Evolutionary conservation across 2,329 filamentous ascomycete genomes (phyloP), one percentile per base, ranked within the genome.

Genomic region (Fusarium tanahbumbuense): DNA sequence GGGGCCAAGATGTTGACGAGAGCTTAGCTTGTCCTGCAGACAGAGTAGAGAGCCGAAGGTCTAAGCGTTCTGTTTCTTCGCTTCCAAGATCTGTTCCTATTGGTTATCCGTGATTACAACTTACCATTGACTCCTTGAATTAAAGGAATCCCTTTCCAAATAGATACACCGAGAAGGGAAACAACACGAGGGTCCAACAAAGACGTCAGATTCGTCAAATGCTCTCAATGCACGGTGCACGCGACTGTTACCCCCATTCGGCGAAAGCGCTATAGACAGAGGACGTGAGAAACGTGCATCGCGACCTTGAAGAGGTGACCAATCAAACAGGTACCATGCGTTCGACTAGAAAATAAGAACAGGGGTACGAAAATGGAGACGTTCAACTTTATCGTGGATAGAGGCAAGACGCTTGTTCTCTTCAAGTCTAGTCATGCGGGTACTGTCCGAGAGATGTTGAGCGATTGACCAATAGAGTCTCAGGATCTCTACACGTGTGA

Each of bases 361-460:
- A 46, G 23, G 32, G 18, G 49, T 40, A 60, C 10, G 23, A 49
- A 34, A 18, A 49, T 49, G 47, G 47, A 49, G 47, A 49, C 55
- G 48, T 23, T 45, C 72, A 74, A 74, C 72, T 71, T 55, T 74
- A 74, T 70, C 67, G 62, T 54, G 55, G 53, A 62, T 67, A 73
- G 67, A 54, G 72, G 67, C 49, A 71, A 73, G 55, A 18, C 23
- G 25, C 68, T 69, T 63, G 8, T 52, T 55, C 37, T 1, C 3
- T 41, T 64, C 13, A 2, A 55, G 62, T 20, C 20, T 73, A 63
- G 68, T 50, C 47, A 25, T 37, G 49, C 71, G 50, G 71, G 25
- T 65, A 47, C 32, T 20, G 63, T 32, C 60, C 54, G 56, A 34
- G 47, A 25, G n/a, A 5, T 42, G 11, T 13, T 20, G 46, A 20